phyloP scores from a whole-genome alignment of 768 basidiomycete genomes.

The Boletus reticuloceps region DNA sequence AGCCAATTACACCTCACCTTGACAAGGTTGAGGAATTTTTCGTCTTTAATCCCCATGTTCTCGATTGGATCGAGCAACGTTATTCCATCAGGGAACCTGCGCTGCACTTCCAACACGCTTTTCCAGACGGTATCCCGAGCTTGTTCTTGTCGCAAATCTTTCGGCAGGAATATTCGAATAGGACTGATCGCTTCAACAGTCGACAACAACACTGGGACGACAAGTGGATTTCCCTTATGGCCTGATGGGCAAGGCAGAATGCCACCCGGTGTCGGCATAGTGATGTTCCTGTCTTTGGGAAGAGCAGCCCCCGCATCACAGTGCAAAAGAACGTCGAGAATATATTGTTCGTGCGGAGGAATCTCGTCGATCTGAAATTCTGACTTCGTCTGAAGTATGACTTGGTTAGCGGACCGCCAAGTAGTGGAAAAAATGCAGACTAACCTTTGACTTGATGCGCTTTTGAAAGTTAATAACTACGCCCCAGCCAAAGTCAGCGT shows the following conservation, averaged over 20 bases:
- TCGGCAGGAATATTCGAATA: slow-evolving; percentile 84
- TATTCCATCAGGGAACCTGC: slow-evolving; percentile 86
- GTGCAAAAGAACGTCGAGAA: slow-evolving; percentile 88
- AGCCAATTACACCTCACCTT: slow-evolving; percentile 48
- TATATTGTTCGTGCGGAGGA: slow-evolving; percentile 85
- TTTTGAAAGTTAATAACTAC: slow-evolving; percentile 91
- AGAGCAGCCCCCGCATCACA: slow-evolving; percentile 62
- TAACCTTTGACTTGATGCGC: slow-evolving; percentile 75
- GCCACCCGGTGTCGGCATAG: slow-evolving; percentile 60
- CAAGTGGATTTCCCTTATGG: slow-evolving; percentile 77
- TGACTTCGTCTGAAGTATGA: slow-evolving; percentile 51
- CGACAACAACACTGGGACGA: slow-evolving; percentile 85
- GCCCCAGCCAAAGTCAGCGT: slow-evolving; percentile 95
- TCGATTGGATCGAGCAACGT: slow-evolving; percentile 85
- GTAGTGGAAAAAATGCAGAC: slow-evolving; percentile 2
- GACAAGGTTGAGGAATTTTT: slow-evolving; percentile 84
- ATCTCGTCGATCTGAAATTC: slow-evolving; percentile 65
- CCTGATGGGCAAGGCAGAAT: slow-evolving; percentile 71
- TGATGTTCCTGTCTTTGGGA: slow-evolving; percentile 55
- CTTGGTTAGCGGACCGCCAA: neutral
- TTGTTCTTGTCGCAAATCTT: slow-evolving; percentile 76
- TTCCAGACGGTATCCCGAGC: slow-evolving; percentile 87
- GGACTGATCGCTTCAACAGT: slow-evolving; percentile 86
- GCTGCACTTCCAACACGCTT: slow-evolving; percentile 86
- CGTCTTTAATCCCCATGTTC: slow-evolving; percentile 95